Base-by-base conservation (phyloP, 352 stramenopile species). In the Phytopythium oedochilum region DNA sequence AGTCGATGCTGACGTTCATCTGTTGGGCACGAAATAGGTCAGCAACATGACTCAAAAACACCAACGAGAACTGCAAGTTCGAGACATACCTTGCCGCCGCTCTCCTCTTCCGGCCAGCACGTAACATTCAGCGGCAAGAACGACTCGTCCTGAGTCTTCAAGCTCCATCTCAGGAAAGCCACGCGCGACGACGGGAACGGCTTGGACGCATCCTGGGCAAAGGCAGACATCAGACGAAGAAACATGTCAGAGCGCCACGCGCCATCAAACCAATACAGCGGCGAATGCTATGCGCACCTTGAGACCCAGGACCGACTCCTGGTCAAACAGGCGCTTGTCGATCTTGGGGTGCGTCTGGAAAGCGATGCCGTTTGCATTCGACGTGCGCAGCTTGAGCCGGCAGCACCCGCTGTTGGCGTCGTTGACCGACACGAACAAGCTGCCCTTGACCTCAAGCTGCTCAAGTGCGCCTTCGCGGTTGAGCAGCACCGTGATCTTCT, bases 311-410 rank as follows among this genome's bases (percentile, higher is more conserved):
- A 93, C 71, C 9, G 78, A 89, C 47, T 93, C 80, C 38, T 81
- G 73, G 52, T 95, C 85, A 40, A 92, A 95, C 22, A 95, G 62
- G 36, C 74, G 85, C 75, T 95, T 95, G 75, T 95, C 85, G 44
- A 95, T 73, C 61, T 95, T 95, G 5, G 85, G 85, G 57, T 95
- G 85, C 25, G 85, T 93, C 70, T 91, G 85, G 67, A 93, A 92
- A 11, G 76, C 79, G 39, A 95, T 78, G 42, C 83, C 85, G 34
- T 92, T 88, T 5, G 65, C 75, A 12, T 59, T 70, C 46, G 78
- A 83, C 32, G 72, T 84, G 36, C 69, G 81, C 53, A 95, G 67
- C 56, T 91, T 89, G 14, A 95, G 64, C 28, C 83, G 76, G 66
- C 83, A 92, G 45, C 67, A 78, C 5, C 72, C 78, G 40, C 75